phyloP scores from a whole-genome alignment of 2,329 filamentous ascomycete genomes.

The Neonectria coccinea region DNA sequence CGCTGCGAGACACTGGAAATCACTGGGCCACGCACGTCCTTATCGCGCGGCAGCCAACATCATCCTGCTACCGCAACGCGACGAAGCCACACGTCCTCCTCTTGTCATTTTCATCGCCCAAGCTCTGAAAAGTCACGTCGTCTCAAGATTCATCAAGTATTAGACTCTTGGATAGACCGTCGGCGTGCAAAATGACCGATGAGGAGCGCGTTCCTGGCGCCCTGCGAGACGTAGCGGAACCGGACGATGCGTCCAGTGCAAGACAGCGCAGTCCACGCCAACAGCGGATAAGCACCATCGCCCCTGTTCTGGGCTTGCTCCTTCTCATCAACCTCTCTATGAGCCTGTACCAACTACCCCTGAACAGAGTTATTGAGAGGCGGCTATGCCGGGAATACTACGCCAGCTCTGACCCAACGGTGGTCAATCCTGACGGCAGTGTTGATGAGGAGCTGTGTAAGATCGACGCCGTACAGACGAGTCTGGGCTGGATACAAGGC shows the following conservation, averaged over 20 bases:
- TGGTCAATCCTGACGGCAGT: conserved; percentile 48
- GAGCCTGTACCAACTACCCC: conserved; percentile 61
- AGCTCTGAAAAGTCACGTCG: not conserved
- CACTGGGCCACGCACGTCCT: not conserved
- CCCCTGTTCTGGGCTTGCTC: conserved; percentile 53
- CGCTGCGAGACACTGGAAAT: not conserved
- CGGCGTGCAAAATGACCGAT: conserved; percentile 10
- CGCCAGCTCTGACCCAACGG: conserved; percentile 50
- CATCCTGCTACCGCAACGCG: not conserved
- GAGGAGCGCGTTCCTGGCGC: not conserved
- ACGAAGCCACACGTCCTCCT: not conserved
- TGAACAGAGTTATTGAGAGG: conserved; percentile 60
- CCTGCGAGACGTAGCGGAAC: conserved; percentile 2
- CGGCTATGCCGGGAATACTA: conserved; percentile 65
- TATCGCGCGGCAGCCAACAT: not conserved
- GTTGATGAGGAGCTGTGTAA: conserved; percentile 67
- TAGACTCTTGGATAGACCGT: not conserved
- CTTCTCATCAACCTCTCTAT: conserved; percentile 61
- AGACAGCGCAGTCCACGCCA: conserved; percentile 10
- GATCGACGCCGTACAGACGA: conserved; percentile 61
- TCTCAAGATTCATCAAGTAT: not conserved
- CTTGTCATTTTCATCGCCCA: too few species aligned
- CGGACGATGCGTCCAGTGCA: conserved; percentile 9
- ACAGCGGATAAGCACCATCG: conserved; percentile 18
- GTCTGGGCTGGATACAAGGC: conserved; percentile 65